phyloP scores from a whole-genome alignment of 164 flowering plant species.

The Nymphaea thermarum region DNA sequence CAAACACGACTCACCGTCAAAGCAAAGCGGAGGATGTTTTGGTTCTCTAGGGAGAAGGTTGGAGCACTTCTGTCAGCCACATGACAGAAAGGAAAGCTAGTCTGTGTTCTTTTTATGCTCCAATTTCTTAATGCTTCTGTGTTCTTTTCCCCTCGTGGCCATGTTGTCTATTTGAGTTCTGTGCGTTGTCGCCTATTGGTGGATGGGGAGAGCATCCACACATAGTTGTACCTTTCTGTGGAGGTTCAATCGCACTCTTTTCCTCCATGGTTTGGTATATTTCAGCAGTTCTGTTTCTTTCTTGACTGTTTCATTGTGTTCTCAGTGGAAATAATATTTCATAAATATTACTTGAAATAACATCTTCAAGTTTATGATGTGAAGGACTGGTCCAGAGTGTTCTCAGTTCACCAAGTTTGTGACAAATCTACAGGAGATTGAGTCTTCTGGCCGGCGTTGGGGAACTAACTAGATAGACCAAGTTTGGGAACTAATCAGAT shows the following conservation, averaged over 20 bases:
- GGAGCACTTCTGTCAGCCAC: slow-evolving; percentile 16
- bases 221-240: neutral
- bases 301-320: neutral
- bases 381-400: neutral
- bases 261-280: neutral
- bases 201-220: neutral
- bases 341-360: no score
- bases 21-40: slow-evolving; percentile 17
- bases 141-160: neutral
- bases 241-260: neutral
- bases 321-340: neutral
- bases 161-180: neutral
- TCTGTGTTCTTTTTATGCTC: no score
- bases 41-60: slow-evolving; percentile 16
- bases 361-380: neutral
- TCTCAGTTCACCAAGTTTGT: neutral
- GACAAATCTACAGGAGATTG: neutral
- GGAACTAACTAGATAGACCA: no score
- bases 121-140: neutral
- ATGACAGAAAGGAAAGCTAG: neutral
- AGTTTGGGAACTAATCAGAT: no score
- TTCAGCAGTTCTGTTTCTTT: neutral
- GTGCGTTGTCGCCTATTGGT: neutral
- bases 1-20: slow-evolving; percentile 8
- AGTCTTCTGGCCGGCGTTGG: neutral